phyloP scores from a whole-genome alignment of 257 asterid genomes.

The Solanum acaule region DNA sequence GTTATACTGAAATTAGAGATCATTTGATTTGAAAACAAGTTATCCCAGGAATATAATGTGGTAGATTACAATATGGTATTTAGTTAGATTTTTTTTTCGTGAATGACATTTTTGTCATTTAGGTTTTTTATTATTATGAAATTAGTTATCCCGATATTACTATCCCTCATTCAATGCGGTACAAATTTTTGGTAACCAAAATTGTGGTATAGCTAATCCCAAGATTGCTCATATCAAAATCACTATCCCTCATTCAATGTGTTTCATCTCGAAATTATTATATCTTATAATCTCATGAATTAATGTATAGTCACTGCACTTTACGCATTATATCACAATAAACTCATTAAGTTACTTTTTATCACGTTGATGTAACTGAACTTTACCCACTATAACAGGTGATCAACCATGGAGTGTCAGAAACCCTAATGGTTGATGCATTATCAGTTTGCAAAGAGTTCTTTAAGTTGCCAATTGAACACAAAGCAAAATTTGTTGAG shows the following conservation, averaged over 20 bases:
- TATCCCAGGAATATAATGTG: neutral
- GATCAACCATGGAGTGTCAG: slow-evolving; percentile 5
- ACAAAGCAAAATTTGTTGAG: neutral
- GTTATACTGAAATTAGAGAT: neutral
- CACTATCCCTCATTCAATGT: too few species aligned
- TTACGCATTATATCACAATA: neutral
- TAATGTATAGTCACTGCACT: neutral
- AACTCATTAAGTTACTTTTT: neutral
- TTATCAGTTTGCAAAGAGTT: neutral
- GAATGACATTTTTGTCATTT: too few species aligned
- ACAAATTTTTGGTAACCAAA: too few species aligned
- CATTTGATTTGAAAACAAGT: neutral
- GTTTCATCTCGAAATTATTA: too few species aligned
- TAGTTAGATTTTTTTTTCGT: too few species aligned
- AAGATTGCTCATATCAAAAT: too few species aligned
- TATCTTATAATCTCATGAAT: too few species aligned
- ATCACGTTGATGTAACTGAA: neutral
- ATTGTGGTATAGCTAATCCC: too few species aligned
- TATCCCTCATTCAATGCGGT: too few species aligned
- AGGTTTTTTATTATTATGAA: too few species aligned
- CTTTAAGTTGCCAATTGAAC: neutral
- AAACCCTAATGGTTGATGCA: neutral
- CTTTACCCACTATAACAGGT: neutral
- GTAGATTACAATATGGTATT: neutral
- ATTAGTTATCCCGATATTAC: too few species aligned